Evolutionary conservation across 1,284 basidiomycete species (phyloP).

Genomic region (Pascua sp.): DNA sequence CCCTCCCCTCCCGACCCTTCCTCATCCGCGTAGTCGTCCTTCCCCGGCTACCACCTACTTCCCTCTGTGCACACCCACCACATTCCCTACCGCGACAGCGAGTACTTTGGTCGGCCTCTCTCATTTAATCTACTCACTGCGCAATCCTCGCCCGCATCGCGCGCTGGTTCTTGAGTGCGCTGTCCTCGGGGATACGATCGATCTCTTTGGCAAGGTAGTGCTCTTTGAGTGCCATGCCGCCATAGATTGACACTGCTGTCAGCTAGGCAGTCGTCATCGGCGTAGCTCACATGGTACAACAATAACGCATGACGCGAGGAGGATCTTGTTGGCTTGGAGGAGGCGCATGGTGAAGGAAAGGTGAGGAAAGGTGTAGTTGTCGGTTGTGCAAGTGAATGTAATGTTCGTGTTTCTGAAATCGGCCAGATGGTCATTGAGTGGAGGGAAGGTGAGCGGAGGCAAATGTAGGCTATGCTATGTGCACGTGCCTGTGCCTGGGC

Average conservation of each 20-base stretch:
- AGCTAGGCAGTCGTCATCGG: too few relatives aligned
- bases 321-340: constrained; percentile 34
- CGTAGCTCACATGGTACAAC: constrained; percentile 17
- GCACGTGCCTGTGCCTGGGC: too few relatives aligned
- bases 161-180: constrained; percentile 21
- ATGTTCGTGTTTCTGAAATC: neutral
- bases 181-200: constrained; percentile 6
- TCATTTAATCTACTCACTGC: constrained; percentile 22
- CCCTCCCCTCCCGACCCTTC: too few relatives aligned
- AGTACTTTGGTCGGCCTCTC: too few relatives aligned
- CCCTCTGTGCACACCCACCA: neutral
- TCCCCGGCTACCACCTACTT: too few relatives aligned
- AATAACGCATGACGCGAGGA: constrained; percentile 28
- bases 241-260: constrained; percentile 32
- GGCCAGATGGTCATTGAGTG: neutral
- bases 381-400: neutral
- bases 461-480: too few relatives aligned
- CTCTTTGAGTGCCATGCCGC: constrained; percentile 32
- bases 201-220: constrained; percentile 30
- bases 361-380: neutral
- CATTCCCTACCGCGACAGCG: neutral
- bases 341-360: constrained; percentile 21
- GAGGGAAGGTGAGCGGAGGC: too few relatives aligned
- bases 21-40: too few relatives aligned
- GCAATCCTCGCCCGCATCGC: constrained; percentile 30